A percentile compares a stretch with the other conserved stretches of the same genome.
Conservation (phyloP, 1,284 basidiomycete genomes). For the Leccinum angustisporum region DNA sequence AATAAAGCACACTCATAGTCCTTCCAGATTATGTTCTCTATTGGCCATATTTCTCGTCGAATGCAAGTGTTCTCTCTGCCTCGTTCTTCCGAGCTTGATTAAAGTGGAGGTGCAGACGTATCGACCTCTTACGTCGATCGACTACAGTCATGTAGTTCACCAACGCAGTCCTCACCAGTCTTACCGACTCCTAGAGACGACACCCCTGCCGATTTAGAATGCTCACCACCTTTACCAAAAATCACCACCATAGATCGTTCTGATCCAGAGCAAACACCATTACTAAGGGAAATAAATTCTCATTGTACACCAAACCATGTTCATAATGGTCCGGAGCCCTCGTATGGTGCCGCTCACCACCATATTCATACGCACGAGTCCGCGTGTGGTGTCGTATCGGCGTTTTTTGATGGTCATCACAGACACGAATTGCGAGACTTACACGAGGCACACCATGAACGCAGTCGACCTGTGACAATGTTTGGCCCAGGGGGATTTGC, state of each 20-base stretch:
- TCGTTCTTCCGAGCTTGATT: not conserved
- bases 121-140: constrained; percentile 73
- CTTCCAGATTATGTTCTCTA: constrained; percentile 56
- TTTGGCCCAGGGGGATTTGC: constrained; percentile 22
- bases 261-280: constrained; percentile 18
- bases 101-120: constrained; percentile 43
- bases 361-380: constrained; percentile 10
- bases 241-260: not conserved
- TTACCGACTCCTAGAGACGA: constrained; percentile 14
- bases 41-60: constrained; percentile 73
- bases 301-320: constrained; percentile 8
- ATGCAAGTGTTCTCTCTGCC: constrained; percentile 48
- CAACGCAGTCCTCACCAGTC: constrained; percentile 42
- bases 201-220: constrained; percentile 15
- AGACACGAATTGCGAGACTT: constrained; percentile 40
- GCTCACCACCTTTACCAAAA: constrained; percentile 9
- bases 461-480: constrained; percentile 23
- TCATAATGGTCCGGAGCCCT: constrained; percentile 10
- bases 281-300: constrained; percentile 11
- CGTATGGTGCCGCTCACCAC: constrained; percentile 22
- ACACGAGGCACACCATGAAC: constrained; percentile 40
- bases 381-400: constrained; percentile 4
- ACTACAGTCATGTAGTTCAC: constrained; percentile 59
- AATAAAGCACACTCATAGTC: constrained; percentile 1
- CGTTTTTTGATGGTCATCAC: constrained; percentile 42